phyloP scores from a whole-genome alignment of 805 yeast species.

The Vanderwaltozyma tropicalis region DNA sequence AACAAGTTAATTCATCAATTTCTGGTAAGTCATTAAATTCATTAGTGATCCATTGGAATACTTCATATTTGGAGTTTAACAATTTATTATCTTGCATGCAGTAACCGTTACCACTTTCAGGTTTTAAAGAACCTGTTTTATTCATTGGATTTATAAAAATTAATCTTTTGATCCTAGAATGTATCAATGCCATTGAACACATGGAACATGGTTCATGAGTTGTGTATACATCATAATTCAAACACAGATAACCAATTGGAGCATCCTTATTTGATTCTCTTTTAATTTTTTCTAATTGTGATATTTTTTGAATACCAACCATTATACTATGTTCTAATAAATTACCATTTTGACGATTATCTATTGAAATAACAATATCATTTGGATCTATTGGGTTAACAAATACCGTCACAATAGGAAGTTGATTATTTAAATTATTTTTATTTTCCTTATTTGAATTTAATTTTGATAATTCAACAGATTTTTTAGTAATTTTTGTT shows the following conservation, averaged over 20 bases:
- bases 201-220: conserved; percentile 94
- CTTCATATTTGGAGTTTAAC: conserved; percentile 81
- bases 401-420: conserved; percentile 51
- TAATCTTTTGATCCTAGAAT: conserved; percentile 69
- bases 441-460: neutral
- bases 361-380: conserved; percentile 30
- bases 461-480: conserved; percentile 10
- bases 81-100: conserved; percentile 66
- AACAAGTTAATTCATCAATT: conserved; percentile 20
- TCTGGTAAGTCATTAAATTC: conserved; percentile 16
- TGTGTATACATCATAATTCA: conserved; percentile 66
- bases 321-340: conserved; percentile 61
- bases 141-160: conserved; percentile 44
- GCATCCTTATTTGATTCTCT: conserved; percentile 18
- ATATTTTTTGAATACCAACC: conserved; percentile 56
- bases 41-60: conserved; percentile 57
- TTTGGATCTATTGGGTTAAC: conserved; percentile 44
- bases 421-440: conserved; percentile 6
- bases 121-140: conserved; percentile 46
- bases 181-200: conserved; percentile 94
- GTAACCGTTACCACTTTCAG: conserved; percentile 52
- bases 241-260: conserved; percentile 50
- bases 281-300: conserved; percentile 39
- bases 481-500: conserved; percentile 17
- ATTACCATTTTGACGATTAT: conserved; percentile 27